Conservation (phyloP, 805 yeast species). For the Priceomyces carsonii region DNA sequence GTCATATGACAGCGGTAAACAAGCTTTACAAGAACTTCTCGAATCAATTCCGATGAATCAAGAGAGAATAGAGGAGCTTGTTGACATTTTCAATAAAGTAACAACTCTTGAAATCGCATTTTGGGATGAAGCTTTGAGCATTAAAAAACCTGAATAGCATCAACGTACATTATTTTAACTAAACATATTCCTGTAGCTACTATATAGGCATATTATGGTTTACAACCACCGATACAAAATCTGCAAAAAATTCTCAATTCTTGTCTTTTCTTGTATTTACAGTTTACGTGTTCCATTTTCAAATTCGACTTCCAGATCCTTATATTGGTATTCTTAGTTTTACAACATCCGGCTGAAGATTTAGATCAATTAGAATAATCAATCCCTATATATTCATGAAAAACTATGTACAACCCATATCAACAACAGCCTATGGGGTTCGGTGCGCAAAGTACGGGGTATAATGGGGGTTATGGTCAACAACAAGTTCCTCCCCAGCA, state of each 20-base stretch:
- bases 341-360: no score
- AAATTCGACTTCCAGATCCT: no score
- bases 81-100: constrained; percentile 60
- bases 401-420: constrained; percentile 40
- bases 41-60: constrained; percentile 32
- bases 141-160: not conserved
- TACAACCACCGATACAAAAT: no score
- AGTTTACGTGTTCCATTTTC: no score
- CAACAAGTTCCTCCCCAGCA: constrained; percentile 36
- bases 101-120: constrained; percentile 62
- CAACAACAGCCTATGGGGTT: constrained; percentile 33
- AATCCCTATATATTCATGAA: constrained; percentile 7
- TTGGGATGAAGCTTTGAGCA: constrained; percentile 55
- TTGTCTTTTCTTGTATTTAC: no score
- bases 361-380: constrained; percentile 7
- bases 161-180: not conserved
- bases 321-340: no score
- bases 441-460: constrained; percentile 19
- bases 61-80: constrained; percentile 50
- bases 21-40: constrained; percentile 46
- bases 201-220: not conserved
- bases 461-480: constrained; percentile 21
- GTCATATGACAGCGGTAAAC: constrained; percentile 54
- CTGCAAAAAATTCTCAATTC: no score
- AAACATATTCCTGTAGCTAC: not conserved